Base-by-base conservation (phyloP, 1,284 basidiomycete species). In the Schizophyllum amplum region DNA sequence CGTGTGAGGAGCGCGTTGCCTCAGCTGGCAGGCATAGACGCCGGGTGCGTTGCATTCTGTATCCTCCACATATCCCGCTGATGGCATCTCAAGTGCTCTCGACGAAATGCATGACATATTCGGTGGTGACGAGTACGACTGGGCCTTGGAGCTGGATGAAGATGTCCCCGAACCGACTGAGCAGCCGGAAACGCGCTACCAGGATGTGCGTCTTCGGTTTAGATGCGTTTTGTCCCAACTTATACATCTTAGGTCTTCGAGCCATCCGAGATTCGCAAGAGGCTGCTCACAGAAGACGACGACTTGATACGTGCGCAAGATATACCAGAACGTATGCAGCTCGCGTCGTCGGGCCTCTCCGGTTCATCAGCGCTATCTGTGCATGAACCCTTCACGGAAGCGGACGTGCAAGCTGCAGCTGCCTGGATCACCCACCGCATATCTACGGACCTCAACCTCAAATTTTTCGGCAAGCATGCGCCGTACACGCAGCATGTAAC, bases 81-180 rank as follows among this genome's bases (percentile, higher is more conserved):
- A 53, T 64, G 64, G 63, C 57, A 67, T 63, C 59, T 53, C 47
- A 61, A 98, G 95, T 67, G 91, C 94, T 27, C 98, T 94, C 94
- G 90, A 94, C 59, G 97, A 98, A 72, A 91, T 99, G 52, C 90
- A 91, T 61, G 96, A 95, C 61, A 93, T 99, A 9, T 99, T 99
- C 67, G 97, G 97, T 42, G 97, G 97, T 20, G 87, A 91, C 65
- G 96, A 99, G 63, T 99, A 96, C 67, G 94, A 93, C 64, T 97
- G 92, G 90, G 95, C 95, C 1, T 72, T 98, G 55, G 86, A 78
- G 49, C 87, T 82, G 9, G 94, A 96, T 51, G 87, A 90, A 15
- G 83, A 84, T 24, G 67, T 70, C 4, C 80, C 79, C 5, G n/a
- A 33, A n/a, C 52, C 21, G 21, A 75, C 75, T 22, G 83, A 88